These are phyloP conservation scores for Neofusicoccum ribis DNA, from an alignment of 2,329 filamentous ascomycete genomes.

Conservation along the genomic window DNA sequence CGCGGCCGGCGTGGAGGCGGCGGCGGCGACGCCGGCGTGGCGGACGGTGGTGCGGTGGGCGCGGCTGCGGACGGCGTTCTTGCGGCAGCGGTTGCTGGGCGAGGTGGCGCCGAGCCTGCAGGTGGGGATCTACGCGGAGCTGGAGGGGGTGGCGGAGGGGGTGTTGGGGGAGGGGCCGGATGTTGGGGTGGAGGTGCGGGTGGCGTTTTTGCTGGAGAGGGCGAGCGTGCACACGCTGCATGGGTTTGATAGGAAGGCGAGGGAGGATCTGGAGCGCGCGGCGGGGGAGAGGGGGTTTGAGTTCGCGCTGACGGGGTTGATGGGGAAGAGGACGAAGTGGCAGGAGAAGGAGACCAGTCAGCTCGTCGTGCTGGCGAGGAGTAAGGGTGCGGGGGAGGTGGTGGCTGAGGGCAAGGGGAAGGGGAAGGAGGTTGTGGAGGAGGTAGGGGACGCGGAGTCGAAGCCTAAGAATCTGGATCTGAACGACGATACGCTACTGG, in stretches of 20 bases:
- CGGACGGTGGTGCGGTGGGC: constrained; percentile 55
- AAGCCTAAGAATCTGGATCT: constrained; percentile 70
- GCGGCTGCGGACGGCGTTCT: constrained; percentile 70
- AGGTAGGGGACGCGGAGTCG: constrained; percentile 31
- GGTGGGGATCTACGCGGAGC: constrained; percentile 59
- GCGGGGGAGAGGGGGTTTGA: constrained; percentile 67
- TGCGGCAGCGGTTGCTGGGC: constrained; percentile 64
- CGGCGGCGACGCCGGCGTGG: constrained; percentile 3
- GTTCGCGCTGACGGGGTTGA: constrained; percentile 79
- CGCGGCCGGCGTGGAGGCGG: constrained; percentile 5
- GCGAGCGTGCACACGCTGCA: constrained; percentile 83
- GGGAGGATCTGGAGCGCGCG: constrained; percentile 68
- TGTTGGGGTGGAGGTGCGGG: no score
- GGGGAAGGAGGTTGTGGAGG: not conserved
- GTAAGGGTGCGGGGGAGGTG: constrained; percentile 44
- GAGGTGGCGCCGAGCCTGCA: constrained; percentile 64
- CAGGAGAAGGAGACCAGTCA: constrained; percentile 82
- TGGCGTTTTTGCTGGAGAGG: constrained; percentile 76
- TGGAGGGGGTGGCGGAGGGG: constrained; percentile 55
- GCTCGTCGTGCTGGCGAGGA: constrained; percentile 85
- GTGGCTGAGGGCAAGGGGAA: constrained; percentile 19
- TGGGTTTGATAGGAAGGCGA: constrained; percentile 74
- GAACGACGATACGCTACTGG: constrained; percentile 90
- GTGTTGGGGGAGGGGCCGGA: constrained; percentile 31
- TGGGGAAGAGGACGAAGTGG: constrained; percentile 82